A percentile compares a stretch with the other conserved stretches of the same genome.
Evolutionary conservation across 2,329 filamentous ascomycete species (phyloP).

Genomic region (Verticillium tricorpus): DNA sequence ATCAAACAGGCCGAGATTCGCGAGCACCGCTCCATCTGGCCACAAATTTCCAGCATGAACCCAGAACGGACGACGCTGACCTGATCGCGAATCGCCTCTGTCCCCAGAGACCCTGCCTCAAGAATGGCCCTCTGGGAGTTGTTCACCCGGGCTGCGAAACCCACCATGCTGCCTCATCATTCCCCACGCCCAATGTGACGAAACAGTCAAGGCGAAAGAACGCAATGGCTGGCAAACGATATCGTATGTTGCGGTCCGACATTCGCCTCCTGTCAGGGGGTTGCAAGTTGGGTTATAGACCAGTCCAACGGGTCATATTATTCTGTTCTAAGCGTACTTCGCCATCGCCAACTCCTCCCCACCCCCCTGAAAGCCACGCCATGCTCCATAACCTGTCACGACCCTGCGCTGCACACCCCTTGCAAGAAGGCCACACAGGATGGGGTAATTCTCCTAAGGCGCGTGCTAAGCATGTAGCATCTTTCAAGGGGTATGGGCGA

Average conservation of each 20-base stretch:
- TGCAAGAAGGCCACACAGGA: neutral
- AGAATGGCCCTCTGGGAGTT: neutral
- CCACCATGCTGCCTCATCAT: neutral
- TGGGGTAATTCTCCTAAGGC: neutral
- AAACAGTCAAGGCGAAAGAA: slow-evolving; percentile 2
- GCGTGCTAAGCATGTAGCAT: neutral
- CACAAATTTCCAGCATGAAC: neutral
- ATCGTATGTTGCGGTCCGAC: neutral
- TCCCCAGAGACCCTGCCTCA: neutral
- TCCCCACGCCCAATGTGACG: neutral
- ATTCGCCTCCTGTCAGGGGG: neutral
- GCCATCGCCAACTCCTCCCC: neutral
- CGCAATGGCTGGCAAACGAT: neutral
- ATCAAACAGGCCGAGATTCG: slow-evolving; percentile 1
- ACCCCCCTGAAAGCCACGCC: neutral
- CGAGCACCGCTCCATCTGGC: neutral
- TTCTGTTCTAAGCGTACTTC: neutral
- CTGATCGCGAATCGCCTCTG: neutral
- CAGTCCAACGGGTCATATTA: neutral
- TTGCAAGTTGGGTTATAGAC: neutral
- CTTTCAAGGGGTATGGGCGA: neutral
- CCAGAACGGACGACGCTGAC: neutral
- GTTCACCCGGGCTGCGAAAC: neutral
- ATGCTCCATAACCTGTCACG: neutral
- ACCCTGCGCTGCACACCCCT: neutral